phyloP scores from a whole-genome alignment of 2,329 filamentous ascomycete species.

The Sphaerulina populicola region DNA sequence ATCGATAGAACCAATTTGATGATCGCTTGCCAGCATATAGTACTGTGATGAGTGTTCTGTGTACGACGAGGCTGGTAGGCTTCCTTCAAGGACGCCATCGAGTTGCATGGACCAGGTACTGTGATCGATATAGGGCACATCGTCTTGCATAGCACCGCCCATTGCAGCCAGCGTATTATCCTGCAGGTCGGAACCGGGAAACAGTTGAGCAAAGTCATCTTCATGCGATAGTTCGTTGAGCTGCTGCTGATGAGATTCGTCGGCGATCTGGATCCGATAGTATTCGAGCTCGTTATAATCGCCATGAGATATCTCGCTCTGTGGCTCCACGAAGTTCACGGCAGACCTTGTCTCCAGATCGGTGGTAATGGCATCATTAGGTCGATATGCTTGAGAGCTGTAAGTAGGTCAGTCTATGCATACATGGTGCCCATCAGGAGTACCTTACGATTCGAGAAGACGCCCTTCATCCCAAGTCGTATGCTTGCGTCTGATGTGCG shows the following conservation, averaged over 20 bases:
- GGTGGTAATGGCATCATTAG: slow-evolving; percentile 12
- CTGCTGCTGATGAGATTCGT: neutral
- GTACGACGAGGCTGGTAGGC: neutral
- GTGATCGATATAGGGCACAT: neutral
- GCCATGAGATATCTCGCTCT: neutral
- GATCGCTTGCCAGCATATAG: neutral
- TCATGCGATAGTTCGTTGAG: neutral
- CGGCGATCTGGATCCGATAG: neutral
- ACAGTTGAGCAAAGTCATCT: neutral
- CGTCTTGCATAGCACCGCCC: slow-evolving; percentile 8
- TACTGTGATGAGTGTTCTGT: neutral
- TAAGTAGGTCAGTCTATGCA: neutral
- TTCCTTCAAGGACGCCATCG: neutral
- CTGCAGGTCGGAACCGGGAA: slow-evolving; percentile 4
- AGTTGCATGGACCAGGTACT: neutral
- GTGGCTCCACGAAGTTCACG: neutral
- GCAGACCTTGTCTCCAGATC: slow-evolving; percentile 2
- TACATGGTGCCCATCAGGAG: neutral
- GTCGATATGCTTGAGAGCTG: slow-evolving; percentile 17
- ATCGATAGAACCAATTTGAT: neutral
- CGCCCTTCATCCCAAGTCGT: slow-evolving; percentile 11
- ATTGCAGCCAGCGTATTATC: slow-evolving; percentile 13
- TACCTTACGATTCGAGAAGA: slow-evolving; percentile 18
- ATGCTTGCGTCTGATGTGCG: slow-evolving; percentile 67
- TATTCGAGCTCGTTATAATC: neutral